Conservation (phyloP, 2,329 filamentous ascomycete species). For the Botrytis galanthina region DNA sequence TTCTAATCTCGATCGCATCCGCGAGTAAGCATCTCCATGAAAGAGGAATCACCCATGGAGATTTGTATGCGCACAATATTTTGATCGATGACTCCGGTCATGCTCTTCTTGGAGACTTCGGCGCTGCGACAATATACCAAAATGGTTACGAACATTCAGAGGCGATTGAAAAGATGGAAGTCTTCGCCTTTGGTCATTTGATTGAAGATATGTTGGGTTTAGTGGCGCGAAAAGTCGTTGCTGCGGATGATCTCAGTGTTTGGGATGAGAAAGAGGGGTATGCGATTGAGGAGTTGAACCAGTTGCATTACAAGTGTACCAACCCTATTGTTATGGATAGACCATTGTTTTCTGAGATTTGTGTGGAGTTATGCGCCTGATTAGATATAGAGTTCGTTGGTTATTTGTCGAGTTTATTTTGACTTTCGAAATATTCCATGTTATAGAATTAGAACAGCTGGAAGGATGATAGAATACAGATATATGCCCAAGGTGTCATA, state of each 20-base stretch:
- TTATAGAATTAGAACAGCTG: neutral
- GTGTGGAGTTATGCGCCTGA: slow-evolving; percentile 18
- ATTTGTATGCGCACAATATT: slow-evolving; percentile 50
- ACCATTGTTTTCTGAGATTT: slow-evolving; percentile 34
- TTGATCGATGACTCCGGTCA: slow-evolving; percentile 44
- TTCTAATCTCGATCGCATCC: slow-evolving; percentile 44
- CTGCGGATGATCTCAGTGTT: slow-evolving; percentile 24
- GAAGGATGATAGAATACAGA: neutral
- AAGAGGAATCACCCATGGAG: slow-evolving; percentile 46
- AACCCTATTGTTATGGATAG: slow-evolving; percentile 34
- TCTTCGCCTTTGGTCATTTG: slow-evolving; percentile 49
- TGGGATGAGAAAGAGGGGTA: slow-evolving; percentile 34
- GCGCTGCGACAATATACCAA: slow-evolving; percentile 47
- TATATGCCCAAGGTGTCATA: neutral
- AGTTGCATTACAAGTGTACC: slow-evolving; percentile 36
- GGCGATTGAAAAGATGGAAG: slow-evolving; percentile 45
- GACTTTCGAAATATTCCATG: neutral
- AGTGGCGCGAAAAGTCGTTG: slow-evolving; percentile 29
- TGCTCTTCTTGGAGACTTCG: slow-evolving; percentile 49
- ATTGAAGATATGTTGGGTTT: slow-evolving; percentile 46
- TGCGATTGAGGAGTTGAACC: slow-evolving; percentile 33
- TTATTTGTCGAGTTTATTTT: neutral
- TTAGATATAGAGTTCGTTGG: neutral
- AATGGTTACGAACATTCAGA: slow-evolving; percentile 28
- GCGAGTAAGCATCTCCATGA: slow-evolving; percentile 46